These are phyloP conservation scores for Hypholoma sublateritium DNA, from an alignment of 768 basidiomycete species.

Conservation along the genomic window DNA sequence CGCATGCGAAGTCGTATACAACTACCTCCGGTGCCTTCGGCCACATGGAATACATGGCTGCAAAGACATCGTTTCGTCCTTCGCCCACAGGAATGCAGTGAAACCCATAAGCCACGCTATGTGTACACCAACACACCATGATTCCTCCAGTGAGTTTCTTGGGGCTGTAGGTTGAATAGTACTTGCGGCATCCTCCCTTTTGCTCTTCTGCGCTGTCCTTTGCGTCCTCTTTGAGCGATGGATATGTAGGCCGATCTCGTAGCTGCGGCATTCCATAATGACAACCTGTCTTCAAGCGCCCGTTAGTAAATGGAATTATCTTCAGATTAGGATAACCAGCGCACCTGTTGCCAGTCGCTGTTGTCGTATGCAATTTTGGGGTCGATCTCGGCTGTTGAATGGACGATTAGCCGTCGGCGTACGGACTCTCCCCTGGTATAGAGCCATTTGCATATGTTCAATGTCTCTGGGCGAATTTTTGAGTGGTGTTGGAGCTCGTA, in stretches of 20 bases:
- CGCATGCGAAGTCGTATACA: conserved; percentile 17
- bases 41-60: conserved; percentile 31
- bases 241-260: neutral
- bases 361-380: neutral
- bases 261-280: neutral
- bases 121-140: conserved; percentile 32
- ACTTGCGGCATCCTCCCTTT: conserved; percentile 16
- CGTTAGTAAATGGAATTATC: neutral
- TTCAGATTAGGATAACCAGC: neutral
- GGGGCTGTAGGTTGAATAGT: conserved; percentile 26
- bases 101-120: conserved; percentile 33
- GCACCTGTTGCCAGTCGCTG: neutral
- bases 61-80: conserved; percentile 39
- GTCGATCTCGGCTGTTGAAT: neutral
- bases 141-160: conserved; percentile 27
- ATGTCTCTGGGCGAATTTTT: neutral
- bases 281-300: neutral
- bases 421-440: neutral
- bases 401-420: neutral
- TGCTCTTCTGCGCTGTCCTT: neutral
- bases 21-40: conserved; percentile 24
- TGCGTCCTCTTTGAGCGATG: neutral
- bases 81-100: conserved; percentile 35
- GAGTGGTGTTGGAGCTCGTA: neutral
- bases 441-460: neutral